Base-by-base conservation (phyloP, 306 rosid genomes). In the Parietaria judaica region DNA sequence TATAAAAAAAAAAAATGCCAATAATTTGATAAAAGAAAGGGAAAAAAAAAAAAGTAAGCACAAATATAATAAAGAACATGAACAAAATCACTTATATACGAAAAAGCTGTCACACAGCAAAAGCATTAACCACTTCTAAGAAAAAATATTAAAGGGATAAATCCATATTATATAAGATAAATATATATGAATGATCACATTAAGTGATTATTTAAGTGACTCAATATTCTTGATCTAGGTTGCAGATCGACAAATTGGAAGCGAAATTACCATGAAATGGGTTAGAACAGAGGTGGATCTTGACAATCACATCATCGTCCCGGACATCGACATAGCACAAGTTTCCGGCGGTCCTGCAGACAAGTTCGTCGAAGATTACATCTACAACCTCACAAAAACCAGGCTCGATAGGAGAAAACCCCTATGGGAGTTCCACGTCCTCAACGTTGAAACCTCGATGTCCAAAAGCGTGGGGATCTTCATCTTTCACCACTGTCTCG, bases 401-500 rank as follows among this genome's bases (percentile, higher is more conserved):
- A 11, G 34, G 14, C 12, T 76, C 11, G 76, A 76, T 63, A 76
- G 51, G 54, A 5, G 9, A 36, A 63, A 50, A 39, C 76, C 80
- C 8, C 63, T 71, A 3, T 76, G 81, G 81, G 77, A 76, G 4
- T 41, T 76, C 36, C 81, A 76, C 38, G 11, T 76, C 9, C 64
- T 76, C 36, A 67, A 76, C 51, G 34, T 72, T 23, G 67, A 68
- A 68, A 76, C 77, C 14, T 67, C 77, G 2, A 14, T 55, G 36
- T 66, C 81, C 9, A 74, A 72, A 45, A 58, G 61, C 2, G 50
- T 58, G 4, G 77, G 39, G 3, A 63, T 76, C 6, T 76, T 76
- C 56, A 58, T 77, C 48, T 31, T 71, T 39, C 81, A 76, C 47
- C 81, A 72, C 56, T 67, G 77, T 23, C 71, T 76, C 12, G 81